Base-by-base conservation (phyloP, 1,139 yeast species). In the Yamadazyma diddensiae region DNA sequence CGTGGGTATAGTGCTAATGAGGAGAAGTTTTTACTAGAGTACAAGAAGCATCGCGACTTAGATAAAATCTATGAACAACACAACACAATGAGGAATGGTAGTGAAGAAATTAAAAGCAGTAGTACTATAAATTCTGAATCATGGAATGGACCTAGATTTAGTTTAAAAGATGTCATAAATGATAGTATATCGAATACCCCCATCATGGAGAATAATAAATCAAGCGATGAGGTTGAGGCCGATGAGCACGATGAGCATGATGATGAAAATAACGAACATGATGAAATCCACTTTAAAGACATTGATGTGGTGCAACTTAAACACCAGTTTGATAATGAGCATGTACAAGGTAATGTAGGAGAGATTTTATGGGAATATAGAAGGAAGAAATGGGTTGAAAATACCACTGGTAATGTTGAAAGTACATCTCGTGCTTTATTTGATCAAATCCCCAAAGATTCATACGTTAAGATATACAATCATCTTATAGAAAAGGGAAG, bases 401-500 rank as follows among this genome's bases (percentile, higher is more conserved):
- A 5, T 31, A 38, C 24, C 24, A 38, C 14, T 34, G 38, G 27
- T 47, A 41, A 34, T 15, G 22, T 15, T 16, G 51, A 43, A 39
- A 42, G 43, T 12, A 30, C 47, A 30, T 30, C 45, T 6, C 41
- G 51, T 10, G 60, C 50, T 45, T 51, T 71, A 17, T 54, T 65
- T 24, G 60, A 57, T 21, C 59, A 63, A 35, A 60, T 74, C 3
- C 60, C 73, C 5, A 50, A 55, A 28, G 75, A 77, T 31, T 70
- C 73, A 33, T 79, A 79, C 45, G 59, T 73, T 5, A 70, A 73
- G 24, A 65, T 83, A 11, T 82, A 81, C 52, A 65, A 62, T 26
- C 69, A 67, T 36, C 57, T 83, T 42, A 78, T 82, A 12, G 71
- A 77, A 20, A 77, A 77, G 48, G 78, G 77, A 22, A 73, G 70